phyloP scores from a whole-genome alignment of 805 yeast genomes.

The Metschnikowia gelsemii region DNA sequence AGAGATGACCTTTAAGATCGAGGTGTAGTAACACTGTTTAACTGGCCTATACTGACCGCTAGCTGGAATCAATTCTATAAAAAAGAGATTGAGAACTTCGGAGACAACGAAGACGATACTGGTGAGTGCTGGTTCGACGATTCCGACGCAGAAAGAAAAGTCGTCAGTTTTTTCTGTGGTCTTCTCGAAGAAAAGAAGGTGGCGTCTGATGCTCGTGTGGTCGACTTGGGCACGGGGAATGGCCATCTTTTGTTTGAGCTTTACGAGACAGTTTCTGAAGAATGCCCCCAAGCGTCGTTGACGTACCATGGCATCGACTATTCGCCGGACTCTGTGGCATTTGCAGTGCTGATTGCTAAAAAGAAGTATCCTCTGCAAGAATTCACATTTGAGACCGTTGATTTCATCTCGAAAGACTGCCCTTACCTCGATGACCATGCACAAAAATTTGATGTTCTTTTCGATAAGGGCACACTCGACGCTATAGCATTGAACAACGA shows the following conservation, averaged over 20 bases:
- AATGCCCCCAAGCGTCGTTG: conserved; percentile 36
- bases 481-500: conserved; percentile 86
- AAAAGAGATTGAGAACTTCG: conserved; percentile 68
- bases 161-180: conserved; percentile 68
- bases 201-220: conserved; percentile 36
- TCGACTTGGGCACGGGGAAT: conserved; percentile 95
- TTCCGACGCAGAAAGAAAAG: conserved; percentile 84
- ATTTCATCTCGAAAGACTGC: conserved; percentile 51
- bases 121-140: conserved; percentile 98
- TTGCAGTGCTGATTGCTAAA: conserved; percentile 62
- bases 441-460: conserved; percentile 63
- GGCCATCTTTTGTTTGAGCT: conserved; percentile 83
- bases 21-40: background rate
- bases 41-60: conserved; percentile 20
- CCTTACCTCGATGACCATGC: conserved; percentile 37
- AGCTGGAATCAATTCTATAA: conserved; percentile 88
- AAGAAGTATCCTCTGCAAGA: conserved; percentile 31
- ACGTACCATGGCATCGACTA: conserved; percentile 73
- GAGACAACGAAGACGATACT: conserved; percentile 72
- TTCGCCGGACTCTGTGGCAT: conserved; percentile 72
- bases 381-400: conserved; percentile 63
- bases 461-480: conserved; percentile 95
- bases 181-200: conserved; percentile 19
- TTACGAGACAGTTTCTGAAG: conserved; percentile 57
- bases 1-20: background rate